These are phyloP conservation scores for Alternaria alternata DNA, from an alignment of 2,329 filamentous ascomycete genomes.

Conservation along the genomic window DNA sequence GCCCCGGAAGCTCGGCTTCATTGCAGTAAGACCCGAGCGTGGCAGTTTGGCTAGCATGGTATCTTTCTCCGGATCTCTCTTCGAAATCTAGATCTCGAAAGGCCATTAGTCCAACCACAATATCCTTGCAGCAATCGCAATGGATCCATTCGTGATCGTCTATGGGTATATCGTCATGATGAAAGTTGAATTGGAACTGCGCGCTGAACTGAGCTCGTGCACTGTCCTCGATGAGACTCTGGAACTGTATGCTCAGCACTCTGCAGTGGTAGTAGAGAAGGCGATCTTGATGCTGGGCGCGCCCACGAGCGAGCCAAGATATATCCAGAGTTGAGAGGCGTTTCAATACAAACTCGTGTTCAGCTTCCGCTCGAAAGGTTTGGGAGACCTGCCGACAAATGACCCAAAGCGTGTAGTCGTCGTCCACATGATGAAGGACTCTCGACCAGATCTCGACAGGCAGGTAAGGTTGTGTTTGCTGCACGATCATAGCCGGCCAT, in stretches of 20 bases:
- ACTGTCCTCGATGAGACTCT: not conserved
- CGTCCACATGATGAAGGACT: constrained; percentile 5
- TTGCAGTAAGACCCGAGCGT: not conserved
- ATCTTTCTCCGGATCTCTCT: not conserved
- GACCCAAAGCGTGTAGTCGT: constrained; percentile 13
- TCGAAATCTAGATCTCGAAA: not conserved
- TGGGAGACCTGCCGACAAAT: constrained; percentile 7
- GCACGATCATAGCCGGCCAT: not conserved
- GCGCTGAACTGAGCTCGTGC: not conserved
- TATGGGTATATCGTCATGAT: not conserved
- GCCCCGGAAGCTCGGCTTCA: not conserved
- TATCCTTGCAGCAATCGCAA: not conserved
- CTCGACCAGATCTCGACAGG: constrained; percentile 11
- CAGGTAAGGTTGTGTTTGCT: not conserved
- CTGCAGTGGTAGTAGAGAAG: not conserved
- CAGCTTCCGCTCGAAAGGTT: constrained; percentile 5
- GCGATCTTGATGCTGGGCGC: not conserved
- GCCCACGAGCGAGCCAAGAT: not conserved
- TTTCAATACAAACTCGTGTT: constrained; percentile 3
- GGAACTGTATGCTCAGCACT: not conserved
- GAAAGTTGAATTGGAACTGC: not conserved
- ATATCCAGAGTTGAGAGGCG: not conserved
- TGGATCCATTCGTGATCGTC: not conserved
- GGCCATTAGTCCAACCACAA: not conserved
- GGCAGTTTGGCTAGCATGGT: too few relatives aligned